Percentiles rank a stretch among this genome's conserved stretches.
Evolutionary conservation across 1,139 yeast species (phyloP).

Genomic region (Suhomyces kunorum): DNA sequence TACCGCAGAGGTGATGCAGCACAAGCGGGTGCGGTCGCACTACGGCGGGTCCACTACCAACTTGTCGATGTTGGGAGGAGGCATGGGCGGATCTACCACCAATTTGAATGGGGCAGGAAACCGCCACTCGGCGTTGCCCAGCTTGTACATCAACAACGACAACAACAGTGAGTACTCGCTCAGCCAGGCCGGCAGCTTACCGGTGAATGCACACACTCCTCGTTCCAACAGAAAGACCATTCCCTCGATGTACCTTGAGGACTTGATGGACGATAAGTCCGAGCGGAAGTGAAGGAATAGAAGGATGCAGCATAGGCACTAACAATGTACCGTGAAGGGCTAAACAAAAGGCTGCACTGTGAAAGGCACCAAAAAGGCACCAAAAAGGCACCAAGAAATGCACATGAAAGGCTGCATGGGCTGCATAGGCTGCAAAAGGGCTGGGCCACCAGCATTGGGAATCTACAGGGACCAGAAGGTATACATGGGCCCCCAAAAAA

Average conservation of each 20-base stretch:
- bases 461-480: too few relatives aligned
- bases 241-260: slow-evolving; percentile 61
- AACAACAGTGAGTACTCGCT: slow-evolving; percentile 38
- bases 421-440: too few relatives aligned
- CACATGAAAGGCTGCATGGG: too few relatives aligned
- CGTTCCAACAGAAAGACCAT: slow-evolving; percentile 36
- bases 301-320: too few relatives aligned
- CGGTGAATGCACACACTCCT: slow-evolving; percentile 7
- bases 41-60: slow-evolving; percentile 26
- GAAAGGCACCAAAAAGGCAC: too few relatives aligned
- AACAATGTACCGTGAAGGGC: too few relatives aligned
- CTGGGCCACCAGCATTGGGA: too few relatives aligned
- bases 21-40: slow-evolving; percentile 33
- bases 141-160: slow-evolving; percentile 39
- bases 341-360: too few relatives aligned
- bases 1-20: slow-evolving; percentile 70
- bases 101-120: slow-evolving; percentile 31
- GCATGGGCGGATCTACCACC: slow-evolving; percentile 21
- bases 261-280: slow-evolving; percentile 44
- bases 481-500: too few relatives aligned
- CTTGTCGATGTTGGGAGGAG: slow-evolving; percentile 27
- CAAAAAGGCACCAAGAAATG: too few relatives aligned
- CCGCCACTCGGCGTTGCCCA: slow-evolving; percentile 38
- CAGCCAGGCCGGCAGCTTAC: slow-evolving; percentile 7
- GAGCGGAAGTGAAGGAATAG: too few relatives aligned